A percentile compares a stretch with the other conserved stretches of the same genome.
These are phyloP conservation scores for Lumnitzera racemosa DNA, from an alignment of 345 rosid genomes.

Conservation along the genomic window DNA sequence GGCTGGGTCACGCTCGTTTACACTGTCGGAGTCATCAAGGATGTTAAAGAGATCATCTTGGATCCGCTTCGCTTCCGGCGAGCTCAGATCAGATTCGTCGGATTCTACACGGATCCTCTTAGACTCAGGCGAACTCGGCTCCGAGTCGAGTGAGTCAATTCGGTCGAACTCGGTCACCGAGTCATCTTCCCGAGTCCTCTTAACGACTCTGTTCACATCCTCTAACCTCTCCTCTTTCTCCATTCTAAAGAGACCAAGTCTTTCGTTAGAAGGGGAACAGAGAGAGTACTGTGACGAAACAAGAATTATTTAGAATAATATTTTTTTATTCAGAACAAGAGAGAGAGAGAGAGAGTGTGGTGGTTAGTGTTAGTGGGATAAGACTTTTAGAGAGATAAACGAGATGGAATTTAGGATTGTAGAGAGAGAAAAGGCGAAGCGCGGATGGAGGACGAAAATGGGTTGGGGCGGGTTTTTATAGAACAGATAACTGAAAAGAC, in stretches of 20 bases:
- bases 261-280: not conserved
- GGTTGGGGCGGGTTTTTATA: conserved; percentile 30
- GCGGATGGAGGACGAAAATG: conserved; percentile 12
- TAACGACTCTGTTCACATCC: too few relatives aligned
- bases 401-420: not conserved
- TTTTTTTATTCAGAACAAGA: not conserved
- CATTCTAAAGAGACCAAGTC: not conserved
- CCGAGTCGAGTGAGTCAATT: conserved; percentile 7
- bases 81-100: conserved; percentile 16
- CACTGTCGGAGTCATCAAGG: conserved; percentile 43
- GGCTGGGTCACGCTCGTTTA: conserved; percentile 19
- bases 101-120: conserved; percentile 24
- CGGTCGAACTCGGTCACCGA: conserved; percentile 3
- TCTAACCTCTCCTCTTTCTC: not conserved
- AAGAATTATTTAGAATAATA: too few relatives aligned
- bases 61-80: conserved; percentile 47
- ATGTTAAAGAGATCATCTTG: conserved; percentile 50
- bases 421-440: conserved; percentile 22
- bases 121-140: conserved; percentile 11
- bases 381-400: too few relatives aligned
- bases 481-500: conserved; percentile 7
- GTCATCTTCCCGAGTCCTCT: too few relatives aligned
- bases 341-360: not conserved
- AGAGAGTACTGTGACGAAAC: not conserved
- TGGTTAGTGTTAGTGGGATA: not conserved